Conservation (phyloP, 1,284 basidiomycete genomes). For the Pterulicium gracile region DNA sequence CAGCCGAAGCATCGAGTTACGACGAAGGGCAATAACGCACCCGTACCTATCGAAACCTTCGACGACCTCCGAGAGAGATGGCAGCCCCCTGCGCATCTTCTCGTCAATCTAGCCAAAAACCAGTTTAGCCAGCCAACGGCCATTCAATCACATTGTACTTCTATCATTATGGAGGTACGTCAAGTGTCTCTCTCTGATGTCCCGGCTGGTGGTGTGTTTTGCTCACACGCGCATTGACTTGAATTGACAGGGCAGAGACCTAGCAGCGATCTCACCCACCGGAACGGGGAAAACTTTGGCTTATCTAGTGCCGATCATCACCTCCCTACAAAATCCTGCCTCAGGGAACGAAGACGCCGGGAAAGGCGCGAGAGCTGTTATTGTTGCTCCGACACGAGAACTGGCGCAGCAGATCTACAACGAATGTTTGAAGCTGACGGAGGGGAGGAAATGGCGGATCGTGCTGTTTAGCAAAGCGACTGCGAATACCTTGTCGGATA, state of each 20-base stretch:
- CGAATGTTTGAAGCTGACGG: conserved; percentile 77
- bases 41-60: conserved; percentile 47
- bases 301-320: conserved; percentile 77
- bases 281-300: conserved; percentile 92
- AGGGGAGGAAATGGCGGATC: conserved; percentile 77
- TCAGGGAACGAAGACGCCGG: conserved; percentile 35
- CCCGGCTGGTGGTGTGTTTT: conserved; percentile 3
- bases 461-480: conserved; percentile 82
- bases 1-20: conserved; percentile 48
- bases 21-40: conserved; percentile 58
- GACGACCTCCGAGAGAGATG: conserved; percentile 45
- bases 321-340: conserved; percentile 52
- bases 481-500: conserved; percentile 61
- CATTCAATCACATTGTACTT: conserved; percentile 65
- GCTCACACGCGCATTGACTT: conserved; percentile 7
- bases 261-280: conserved; percentile 88
- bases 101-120: conserved; percentile 50
- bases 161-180: conserved; percentile 61
- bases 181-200: no score
- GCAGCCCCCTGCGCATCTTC: conserved; percentile 40
- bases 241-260: conserved; percentile 50
- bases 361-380: conserved; percentile 63
- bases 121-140: conserved; percentile 58
- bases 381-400: conserved; percentile 91
- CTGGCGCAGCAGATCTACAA: conserved; percentile 95